Conservation (phyloP, 108 stramenopile genomes). For the Nitzschia sp. region DNA sequence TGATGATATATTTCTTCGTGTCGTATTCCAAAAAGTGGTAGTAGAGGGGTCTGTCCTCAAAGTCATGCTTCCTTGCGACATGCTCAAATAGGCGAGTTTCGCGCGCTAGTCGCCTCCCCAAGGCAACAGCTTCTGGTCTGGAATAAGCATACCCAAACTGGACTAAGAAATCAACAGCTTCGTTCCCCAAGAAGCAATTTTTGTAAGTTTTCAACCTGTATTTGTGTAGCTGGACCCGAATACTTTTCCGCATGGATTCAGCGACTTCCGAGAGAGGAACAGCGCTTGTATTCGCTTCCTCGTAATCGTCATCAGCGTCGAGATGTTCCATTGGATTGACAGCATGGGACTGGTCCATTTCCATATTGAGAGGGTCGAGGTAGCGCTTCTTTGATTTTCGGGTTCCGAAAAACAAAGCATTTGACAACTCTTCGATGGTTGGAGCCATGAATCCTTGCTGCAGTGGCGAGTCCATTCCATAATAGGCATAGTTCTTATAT, state of each 20-base stretch:
- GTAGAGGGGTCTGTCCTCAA: slow-evolving; percentile 54
- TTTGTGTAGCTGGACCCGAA: slow-evolving; percentile 29
- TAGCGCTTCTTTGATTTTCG: slow-evolving; percentile 14
- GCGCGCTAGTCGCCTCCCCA: slow-evolving; percentile 54
- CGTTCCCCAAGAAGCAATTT: slow-evolving; percentile 48
- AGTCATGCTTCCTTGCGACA: slow-evolving; percentile 36
- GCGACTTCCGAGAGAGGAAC: slow-evolving; percentile 33
- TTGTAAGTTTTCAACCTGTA: slow-evolving; percentile 42
- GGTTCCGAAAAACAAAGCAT: slow-evolving; percentile 29
- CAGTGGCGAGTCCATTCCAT: slow-evolving; percentile 43
- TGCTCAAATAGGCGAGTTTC: slow-evolving; percentile 53
- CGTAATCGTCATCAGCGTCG: slow-evolving; percentile 10
- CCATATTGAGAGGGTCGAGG: slow-evolving; percentile 30
- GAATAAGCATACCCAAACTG: slow-evolving; percentile 43
- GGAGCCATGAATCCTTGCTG: slow-evolving; percentile 42
- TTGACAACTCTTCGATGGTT: slow-evolving; percentile 45
- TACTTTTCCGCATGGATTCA: slow-evolving; percentile 20
- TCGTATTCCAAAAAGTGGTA: slow-evolving; percentile 55
- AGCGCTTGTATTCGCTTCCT: neutral
- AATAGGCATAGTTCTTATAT: slow-evolving; percentile 42
- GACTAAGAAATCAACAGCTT: slow-evolving; percentile 62
- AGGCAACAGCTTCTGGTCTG: slow-evolving; percentile 54
- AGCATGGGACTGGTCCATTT: slow-evolving; percentile 16
- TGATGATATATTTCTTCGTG: slow-evolving; percentile 20
- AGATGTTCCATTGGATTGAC: slow-evolving; percentile 17